phyloP scores from a whole-genome alignment of 805 yeast species.

The Limtongozyma cylindracea region DNA sequence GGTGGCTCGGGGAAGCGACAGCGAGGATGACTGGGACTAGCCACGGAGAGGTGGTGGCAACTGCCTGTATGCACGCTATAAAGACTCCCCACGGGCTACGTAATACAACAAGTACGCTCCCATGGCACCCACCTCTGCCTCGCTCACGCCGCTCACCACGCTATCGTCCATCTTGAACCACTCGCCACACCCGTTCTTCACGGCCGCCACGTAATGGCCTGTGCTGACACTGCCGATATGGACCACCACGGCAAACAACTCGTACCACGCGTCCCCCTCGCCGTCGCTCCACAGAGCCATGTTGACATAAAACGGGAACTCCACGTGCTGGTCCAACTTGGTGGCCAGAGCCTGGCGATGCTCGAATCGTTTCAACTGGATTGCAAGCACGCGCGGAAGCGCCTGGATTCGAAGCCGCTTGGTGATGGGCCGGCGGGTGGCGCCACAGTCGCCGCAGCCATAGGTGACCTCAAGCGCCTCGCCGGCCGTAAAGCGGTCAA shows the following conservation, averaged over 20 bases:
- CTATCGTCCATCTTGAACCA: conserved; percentile 93
- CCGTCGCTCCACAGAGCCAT: conserved; percentile 28
- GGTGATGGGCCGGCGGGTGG: conserved; percentile 30
- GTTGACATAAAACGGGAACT: conserved; percentile 50
- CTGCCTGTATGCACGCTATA: no score
- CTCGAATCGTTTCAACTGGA: conserved; percentile 67
- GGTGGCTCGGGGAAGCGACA: conserved; percentile 16
- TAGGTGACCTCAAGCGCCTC: conserved; percentile 60
- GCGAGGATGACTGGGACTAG: conserved; percentile 6
- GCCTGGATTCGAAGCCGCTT: conserved; percentile 47
- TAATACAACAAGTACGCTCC: conserved; percentile 68
- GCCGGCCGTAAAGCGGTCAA: conserved; percentile 48
- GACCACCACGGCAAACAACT: conserved; percentile 65
- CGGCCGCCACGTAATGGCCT: conserved; percentile 75
- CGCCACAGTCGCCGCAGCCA: conserved; percentile 41
- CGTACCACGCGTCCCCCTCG: conserved; percentile 20
- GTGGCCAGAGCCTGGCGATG: conserved; percentile 22
- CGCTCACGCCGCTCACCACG: conserved; percentile 38
- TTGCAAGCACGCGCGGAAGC: conserved; percentile 54
- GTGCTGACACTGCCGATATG: conserved; percentile 89
- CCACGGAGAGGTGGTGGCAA: neutral
- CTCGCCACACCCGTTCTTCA: conserved; percentile 43
- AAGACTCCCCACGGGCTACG: conserved; percentile 20
- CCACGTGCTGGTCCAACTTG: conserved; percentile 54
- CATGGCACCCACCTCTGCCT: conserved; percentile 36